Conservation (phyloP, 768 basidiomycete genomes). For the Infundibulicybe gibba region DNA sequence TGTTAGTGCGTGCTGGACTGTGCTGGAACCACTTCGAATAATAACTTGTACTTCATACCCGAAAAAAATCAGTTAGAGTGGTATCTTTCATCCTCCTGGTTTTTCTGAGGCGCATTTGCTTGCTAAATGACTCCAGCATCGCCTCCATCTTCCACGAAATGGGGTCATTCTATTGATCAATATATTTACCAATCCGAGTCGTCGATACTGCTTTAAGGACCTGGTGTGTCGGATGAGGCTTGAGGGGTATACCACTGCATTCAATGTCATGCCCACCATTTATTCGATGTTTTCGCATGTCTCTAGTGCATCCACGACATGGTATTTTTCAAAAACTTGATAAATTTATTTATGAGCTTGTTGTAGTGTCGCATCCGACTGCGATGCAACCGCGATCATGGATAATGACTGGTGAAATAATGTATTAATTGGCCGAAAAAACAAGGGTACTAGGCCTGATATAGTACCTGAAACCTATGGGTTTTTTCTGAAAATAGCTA, state of each 20-base stretch:
- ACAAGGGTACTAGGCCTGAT: background rate
- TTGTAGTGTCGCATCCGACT: slow-evolving; percentile 18
- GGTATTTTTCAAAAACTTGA: background rate
- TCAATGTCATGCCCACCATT: background rate
- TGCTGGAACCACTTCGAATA: too few species aligned
- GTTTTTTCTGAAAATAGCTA: background rate
- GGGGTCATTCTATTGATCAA: slow-evolving; percentile 4
- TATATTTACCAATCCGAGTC: slow-evolving; percentile 1
- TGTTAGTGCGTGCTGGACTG: too few species aligned
- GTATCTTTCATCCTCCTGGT: slow-evolving; percentile 2
- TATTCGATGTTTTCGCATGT: background rate
- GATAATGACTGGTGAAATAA: background rate
- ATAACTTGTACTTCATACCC: too few species aligned
- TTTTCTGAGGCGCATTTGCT: slow-evolving; percentile 5
- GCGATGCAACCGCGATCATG: slow-evolving; percentile 5
- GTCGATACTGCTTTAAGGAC: background rate
- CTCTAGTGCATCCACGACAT: slow-evolving; percentile 16
- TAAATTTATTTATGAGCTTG: slow-evolving; percentile 3
- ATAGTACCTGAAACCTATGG: background rate
- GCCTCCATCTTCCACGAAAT: slow-evolving; percentile 7
- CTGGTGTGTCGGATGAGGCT: slow-evolving; percentile 2
- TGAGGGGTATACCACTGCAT: slow-evolving; percentile 6
- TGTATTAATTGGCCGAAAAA: background rate
- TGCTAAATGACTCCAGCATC: slow-evolving; percentile 6
- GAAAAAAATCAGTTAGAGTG: slow-evolving; percentile 7